These are phyloP conservation scores for Rhizoclosmatium sp. DNA, from an alignment of 192 early-diverging fungal species.

Conservation along the genomic window DNA sequence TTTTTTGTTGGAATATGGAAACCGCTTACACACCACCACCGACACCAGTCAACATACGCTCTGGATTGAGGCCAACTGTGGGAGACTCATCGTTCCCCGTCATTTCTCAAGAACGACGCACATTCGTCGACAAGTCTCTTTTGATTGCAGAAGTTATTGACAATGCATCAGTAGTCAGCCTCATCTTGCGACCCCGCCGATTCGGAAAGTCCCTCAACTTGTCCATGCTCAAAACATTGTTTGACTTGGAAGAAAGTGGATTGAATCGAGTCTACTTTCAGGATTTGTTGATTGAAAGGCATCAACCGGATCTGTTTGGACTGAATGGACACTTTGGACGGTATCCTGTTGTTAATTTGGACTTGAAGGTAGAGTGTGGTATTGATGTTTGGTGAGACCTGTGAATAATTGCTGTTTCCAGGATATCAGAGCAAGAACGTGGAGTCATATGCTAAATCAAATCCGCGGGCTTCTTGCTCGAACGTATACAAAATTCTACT, in stretches of 20 bases:
- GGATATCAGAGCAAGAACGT: background rate
- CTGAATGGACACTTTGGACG: background rate
- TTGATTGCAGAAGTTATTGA: conserved; percentile 5
- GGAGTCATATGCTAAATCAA: conserved; percentile 1
- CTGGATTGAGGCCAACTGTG: background rate
- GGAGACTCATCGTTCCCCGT: conserved; percentile 5
- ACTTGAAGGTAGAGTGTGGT: background rate
- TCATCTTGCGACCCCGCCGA: conserved; percentile 1
- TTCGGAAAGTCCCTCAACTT: conserved; percentile 11
- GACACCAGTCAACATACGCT: background rate
- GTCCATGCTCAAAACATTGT: background rate
- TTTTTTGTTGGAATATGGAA: background rate
- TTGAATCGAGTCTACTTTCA: background rate
- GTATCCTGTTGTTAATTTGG: background rate
- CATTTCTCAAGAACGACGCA: background rate
- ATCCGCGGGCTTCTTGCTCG: conserved; percentile 1
- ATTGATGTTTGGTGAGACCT: background rate
- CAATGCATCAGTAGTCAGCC: background rate
- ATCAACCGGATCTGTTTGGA: background rate
- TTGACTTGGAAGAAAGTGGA: background rate
- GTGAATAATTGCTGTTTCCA: background rate
- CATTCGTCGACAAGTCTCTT: conserved; percentile 11
- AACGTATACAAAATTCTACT: background rate
- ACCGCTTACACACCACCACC: background rate
- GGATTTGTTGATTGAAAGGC: background rate